Base-by-base conservation (phyloP, 805 yeast genomes). In the Hanseniaspora lachancei region DNA sequence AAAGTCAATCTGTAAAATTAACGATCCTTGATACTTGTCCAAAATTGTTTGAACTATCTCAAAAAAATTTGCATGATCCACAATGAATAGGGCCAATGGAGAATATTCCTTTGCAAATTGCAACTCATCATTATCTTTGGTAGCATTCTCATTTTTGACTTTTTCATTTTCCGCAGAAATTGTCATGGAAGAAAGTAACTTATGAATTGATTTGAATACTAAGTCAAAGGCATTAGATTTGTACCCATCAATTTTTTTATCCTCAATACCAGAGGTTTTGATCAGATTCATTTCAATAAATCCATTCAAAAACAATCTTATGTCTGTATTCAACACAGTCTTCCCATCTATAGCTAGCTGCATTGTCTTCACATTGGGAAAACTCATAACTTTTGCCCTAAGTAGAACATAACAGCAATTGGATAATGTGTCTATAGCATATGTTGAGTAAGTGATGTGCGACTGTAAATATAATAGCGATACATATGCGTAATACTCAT, bases 1-100 rank as follows among this genome's bases (percentile, higher is more conserved):
- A 35, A 68, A 53, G 42, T 68, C 71, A 41, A 68, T 66, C 57
- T 68, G 71, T n/a, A 68, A 62, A 24, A 68, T 57, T 15, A 67
- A 54, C 48, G 70, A 65, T 40, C 64, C 64, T 42, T 62, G 62
- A 47, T 65, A 68, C 12, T 62, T 54, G 43, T 62, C 61, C 49
- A 68, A 66, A 24, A 67, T 62, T 21, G 59, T 32, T 16, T 58
- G 41, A 5, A 52, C 58, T 16, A 47, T 42, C 3, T 27, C 40
- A 18, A 42, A 21, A 16, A 57, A 57, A 38, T 52, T 55, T 35
- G 21, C 29, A 27, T 54, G 53, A 46, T 54, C 60, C 21, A 57
- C 57, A 29, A 48, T 53, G 29, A 40, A 48, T n/a, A 49, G 32
- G 15, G 55, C 20, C 36, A 41, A 34, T 12, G 55, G 49, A 24